phyloP scores from a whole-genome alignment of 2,329 filamentous ascomycete genomes.

The Geosmithia morbida region DNA sequence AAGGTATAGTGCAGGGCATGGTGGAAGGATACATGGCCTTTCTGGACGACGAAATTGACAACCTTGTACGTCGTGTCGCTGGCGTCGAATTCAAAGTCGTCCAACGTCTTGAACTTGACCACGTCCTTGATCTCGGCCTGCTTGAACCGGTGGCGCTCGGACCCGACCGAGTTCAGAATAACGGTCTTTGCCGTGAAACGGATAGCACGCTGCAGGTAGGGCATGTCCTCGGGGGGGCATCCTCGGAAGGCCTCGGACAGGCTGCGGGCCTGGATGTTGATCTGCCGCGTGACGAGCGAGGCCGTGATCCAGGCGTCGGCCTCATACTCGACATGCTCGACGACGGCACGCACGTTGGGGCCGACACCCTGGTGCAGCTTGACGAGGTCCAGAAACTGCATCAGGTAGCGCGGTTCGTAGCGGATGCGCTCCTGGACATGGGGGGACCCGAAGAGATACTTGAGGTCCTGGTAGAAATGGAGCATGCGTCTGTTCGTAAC shows the following conservation, averaged over 20 bases:
- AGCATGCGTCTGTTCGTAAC: conserved; percentile 93
- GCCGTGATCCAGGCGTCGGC: conserved; percentile 97
- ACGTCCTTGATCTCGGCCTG: conserved; percentile 81
- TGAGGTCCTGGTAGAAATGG: conserved; percentile 92
- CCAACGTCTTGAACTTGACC: conserved; percentile 64
- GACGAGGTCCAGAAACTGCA: conserved; percentile 90
- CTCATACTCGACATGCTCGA: conserved; percentile 96
- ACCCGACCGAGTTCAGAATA: conserved; percentile 78
- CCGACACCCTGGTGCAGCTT: conserved; percentile 96
- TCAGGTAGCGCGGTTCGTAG: conserved; percentile 69
- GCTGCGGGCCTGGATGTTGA: conserved; percentile 81
- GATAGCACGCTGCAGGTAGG: conserved; percentile 56
- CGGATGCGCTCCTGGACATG: conserved; percentile 79
- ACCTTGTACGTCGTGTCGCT: conserved; percentile 41
- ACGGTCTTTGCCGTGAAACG: conserved; percentile 64
- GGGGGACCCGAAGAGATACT: conserved; percentile 76
- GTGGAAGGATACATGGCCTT: conserved; percentile 90
- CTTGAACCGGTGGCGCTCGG: conserved; percentile 75
- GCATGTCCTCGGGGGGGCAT: conserved; percentile 46
- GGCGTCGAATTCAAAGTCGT: conserved; percentile 68
- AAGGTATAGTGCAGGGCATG: conserved; percentile 92
- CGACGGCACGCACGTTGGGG: conserved; percentile 77
- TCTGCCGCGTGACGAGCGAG: conserved; percentile 84
- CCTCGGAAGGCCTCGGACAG: conserved; percentile 77
- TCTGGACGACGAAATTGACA: conserved; percentile 78